Evolutionary conservation across 2,329 filamentous ascomycete genomes (phyloP), one percentile per base, ranked within the genome.

Genomic region (Leptosphaerulina australis): DNA sequence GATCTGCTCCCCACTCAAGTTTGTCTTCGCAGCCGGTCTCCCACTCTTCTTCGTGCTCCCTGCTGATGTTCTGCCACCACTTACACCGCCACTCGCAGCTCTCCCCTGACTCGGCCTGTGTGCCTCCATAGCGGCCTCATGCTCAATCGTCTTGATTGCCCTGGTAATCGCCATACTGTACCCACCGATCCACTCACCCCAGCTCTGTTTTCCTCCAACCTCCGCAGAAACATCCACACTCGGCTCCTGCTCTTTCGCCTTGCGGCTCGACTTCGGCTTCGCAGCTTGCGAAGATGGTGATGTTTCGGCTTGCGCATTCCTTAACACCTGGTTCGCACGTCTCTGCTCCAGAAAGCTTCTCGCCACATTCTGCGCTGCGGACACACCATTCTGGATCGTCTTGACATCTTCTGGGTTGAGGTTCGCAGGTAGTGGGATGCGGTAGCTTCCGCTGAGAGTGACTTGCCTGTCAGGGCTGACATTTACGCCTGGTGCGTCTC

Each of bases 131-230:
- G 64, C 68, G 30, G 67, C 69, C 36, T 73, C 70, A 15, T 69
- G 65, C 48, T 72, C 69, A 28, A 72, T 70, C 39, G 56, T 73
- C 39, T 66, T 69, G 8, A 73, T 67, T n/a, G 66, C 69, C 30
- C 66, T 44, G 14, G 64, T 63, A 35, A 73, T 70, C 8, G 69
- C 68, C 51, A 73, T 54, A 38, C 69, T 72, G 43, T 73, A 73
- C 12, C 69, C 70, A 0, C 70, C 70, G 40, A 73, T 70, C 69
- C 69, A 73, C 40, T 73, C 70, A 6, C 66, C 54, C 70, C 70
- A 73, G 25, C 64, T 64, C 57, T 69, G 58, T 40, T 66, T 65
- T 0, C 59, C 60, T 0, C 46, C 56, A 5, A 62, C 50, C n/a
- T 64, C 60, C 44, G 60, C 30, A 3, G 48, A 60, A 5, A 57